phyloP scores from a whole-genome alignment of 805 yeast species.

The Myxozyma kluyveri region DNA sequence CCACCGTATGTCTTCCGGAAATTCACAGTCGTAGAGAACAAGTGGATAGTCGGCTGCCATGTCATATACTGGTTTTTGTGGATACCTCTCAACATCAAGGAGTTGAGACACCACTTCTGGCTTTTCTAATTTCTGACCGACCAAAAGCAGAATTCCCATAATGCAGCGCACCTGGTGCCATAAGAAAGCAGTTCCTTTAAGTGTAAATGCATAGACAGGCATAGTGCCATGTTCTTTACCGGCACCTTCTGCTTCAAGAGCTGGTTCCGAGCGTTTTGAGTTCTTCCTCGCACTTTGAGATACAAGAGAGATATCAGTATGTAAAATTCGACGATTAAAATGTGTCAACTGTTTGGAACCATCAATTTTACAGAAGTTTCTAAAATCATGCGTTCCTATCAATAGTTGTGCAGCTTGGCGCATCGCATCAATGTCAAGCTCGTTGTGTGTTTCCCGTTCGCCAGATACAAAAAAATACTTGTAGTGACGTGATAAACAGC shows the following conservation, averaged over 20 bases:
- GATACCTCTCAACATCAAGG: conserved; percentile 53
- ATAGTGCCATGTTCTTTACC: conserved; percentile 40
- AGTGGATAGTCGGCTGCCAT: conserved; percentile 91
- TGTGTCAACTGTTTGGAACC: conserved; percentile 89
- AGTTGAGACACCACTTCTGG: conserved; percentile 58
- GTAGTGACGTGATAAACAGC: conserved; percentile 83
- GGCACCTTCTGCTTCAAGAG: neutral
- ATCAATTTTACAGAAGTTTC: conserved; percentile 92
- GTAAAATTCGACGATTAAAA: conserved; percentile 60
- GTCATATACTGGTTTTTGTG: conserved; percentile 73
- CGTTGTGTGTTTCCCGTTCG: conserved; percentile 7
- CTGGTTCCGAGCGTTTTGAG: neutral
- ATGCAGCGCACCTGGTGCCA: conserved; percentile 99
- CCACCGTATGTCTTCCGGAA: conserved; percentile 47
- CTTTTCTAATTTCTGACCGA: conserved; percentile 74
- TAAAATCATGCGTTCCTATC: conserved; percentile 80
- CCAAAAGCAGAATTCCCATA: conserved; percentile 75
- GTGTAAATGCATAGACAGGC: conserved; percentile 64
- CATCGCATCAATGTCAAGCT: conserved; percentile 66
- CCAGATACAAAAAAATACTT: conserved; percentile 62
- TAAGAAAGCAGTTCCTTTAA: conserved; percentile 83
- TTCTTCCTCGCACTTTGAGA: conserved; percentile 27
- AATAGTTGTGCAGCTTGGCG: conserved; percentile 58
- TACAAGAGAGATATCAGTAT: conserved; percentile 47
- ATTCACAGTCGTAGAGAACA: conserved; percentile 80